Conservation (phyloP, 768 basidiomycete genomes). For the Panaeolus cyanescens region DNA sequence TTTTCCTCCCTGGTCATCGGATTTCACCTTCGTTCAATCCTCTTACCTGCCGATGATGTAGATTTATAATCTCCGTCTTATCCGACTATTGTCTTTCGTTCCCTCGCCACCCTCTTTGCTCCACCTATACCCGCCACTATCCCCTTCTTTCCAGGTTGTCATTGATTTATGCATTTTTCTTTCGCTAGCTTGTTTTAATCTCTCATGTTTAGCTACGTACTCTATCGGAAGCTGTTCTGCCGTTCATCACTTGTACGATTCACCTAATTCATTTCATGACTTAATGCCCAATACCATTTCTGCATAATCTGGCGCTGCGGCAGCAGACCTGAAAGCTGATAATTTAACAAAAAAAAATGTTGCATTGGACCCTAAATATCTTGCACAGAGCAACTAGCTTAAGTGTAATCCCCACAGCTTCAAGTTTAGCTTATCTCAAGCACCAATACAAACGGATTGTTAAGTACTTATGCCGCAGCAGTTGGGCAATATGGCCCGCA, state of each 20-base stretch:
- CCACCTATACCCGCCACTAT: background rate
- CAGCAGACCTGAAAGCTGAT: too few species aligned
- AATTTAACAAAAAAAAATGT: too few species aligned
- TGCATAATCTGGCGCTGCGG: too few species aligned
- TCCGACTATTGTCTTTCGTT: background rate
- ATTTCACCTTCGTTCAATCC: background rate
- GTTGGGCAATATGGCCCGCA: background rate
- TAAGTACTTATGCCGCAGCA: too few species aligned
- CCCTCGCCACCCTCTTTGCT: background rate
- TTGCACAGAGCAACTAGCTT: too few species aligned
- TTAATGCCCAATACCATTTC: background rate
- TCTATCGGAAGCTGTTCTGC: background rate
- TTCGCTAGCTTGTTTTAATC: conserved; percentile 2
- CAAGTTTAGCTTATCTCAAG: too few species aligned
- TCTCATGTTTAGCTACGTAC: background rate
- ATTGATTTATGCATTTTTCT: conserved; percentile 3
- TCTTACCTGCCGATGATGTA: conserved; percentile 4
- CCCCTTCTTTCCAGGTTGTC: background rate
- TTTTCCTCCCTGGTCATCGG: background rate
- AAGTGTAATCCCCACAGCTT: too few species aligned
- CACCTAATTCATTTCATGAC: conserved; percentile 1
- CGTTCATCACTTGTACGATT: conserved; percentile 3
- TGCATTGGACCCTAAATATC: too few species aligned
- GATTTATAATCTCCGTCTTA: background rate
- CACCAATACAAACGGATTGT: too few species aligned